Evolutionary conservation across 495 filamentous ascomycete genomes (phyloP).

Genomic region (Astrothelium macrocarpum): DNA sequence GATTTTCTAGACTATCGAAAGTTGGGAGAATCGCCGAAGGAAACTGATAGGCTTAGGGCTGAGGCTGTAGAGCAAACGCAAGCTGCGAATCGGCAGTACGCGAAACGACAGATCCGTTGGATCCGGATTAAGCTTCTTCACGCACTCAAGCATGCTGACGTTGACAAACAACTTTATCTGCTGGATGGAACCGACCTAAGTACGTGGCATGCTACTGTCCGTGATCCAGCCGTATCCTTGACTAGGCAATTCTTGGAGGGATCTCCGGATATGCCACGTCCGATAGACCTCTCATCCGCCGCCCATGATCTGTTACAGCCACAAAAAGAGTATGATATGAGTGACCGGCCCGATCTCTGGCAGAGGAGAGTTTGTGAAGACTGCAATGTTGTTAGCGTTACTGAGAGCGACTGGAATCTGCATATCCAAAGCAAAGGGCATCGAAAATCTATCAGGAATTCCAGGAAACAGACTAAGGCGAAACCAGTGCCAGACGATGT

Average conservation of each 20-base stretch:
- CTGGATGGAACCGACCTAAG: conserved; percentile 60
- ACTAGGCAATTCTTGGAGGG: conserved; percentile 49
- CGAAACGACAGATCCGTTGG: conserved; percentile 73
- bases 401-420: conserved; percentile 62
- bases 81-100: conserved; percentile 76
- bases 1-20: conserved; percentile 50
- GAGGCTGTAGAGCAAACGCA: conserved; percentile 53
- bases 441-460: conserved; percentile 16
- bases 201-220: conserved; percentile 50
- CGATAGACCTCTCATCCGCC: conserved; percentile 54
- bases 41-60: conserved; percentile 36
- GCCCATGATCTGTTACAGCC: conserved; percentile 45
- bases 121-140: conserved; percentile 70
- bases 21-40: conserved; percentile 26
- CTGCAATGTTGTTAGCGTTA: conserved; percentile 59
- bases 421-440: conserved; percentile 57
- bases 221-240: conserved; percentile 51
- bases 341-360: conserved; percentile 40
- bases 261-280: conserved; percentile 43
- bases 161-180: conserved; percentile 53
- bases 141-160: conserved; percentile 45
- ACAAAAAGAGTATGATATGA: conserved; percentile 40
- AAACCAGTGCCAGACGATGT: too few relatives aligned
- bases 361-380: conserved; percentile 52
- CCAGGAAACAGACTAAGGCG: background rate